These are phyloP conservation scores for Clitoria ternatea DNA, from an alignment of 306 rosid genomes.

Conservation along the genomic window DNA sequence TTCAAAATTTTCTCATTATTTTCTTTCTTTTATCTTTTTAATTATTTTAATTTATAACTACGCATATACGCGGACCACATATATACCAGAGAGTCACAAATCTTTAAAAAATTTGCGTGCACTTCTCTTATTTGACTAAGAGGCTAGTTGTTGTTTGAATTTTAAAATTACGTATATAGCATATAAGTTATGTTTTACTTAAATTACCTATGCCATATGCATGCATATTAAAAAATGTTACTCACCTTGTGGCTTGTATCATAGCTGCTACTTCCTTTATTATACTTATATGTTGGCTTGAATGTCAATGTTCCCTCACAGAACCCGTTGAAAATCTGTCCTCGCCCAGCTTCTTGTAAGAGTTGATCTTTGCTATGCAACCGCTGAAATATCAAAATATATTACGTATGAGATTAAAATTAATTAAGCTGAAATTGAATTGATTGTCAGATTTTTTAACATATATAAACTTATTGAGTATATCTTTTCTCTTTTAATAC, in stretches of 20 bases:
- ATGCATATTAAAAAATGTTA: background rate
- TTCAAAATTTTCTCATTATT: too few relatives aligned
- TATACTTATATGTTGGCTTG: constrained; percentile 79
- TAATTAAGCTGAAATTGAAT: background rate
- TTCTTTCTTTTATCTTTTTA: too few relatives aligned
- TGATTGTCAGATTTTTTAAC: too few relatives aligned
- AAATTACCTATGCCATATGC: too few relatives aligned
- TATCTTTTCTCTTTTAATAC: too few relatives aligned
- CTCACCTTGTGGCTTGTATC: constrained; percentile 72
- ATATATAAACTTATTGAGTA: too few relatives aligned
- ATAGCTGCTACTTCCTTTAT: constrained; percentile 63
- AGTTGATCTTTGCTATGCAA: constrained; percentile 60
- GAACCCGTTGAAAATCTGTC: constrained; percentile 67
- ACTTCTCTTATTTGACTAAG: background rate
- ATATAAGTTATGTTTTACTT: background rate
- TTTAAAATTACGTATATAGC: background rate
- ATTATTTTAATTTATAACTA: background rate
- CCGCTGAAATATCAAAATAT: constrained; percentile 26
- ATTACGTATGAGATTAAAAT: background rate
- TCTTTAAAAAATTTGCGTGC: background rate
- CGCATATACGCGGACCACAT: background rate
- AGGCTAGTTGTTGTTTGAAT: background rate
- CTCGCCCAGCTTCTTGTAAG: constrained; percentile 64
- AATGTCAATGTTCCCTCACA: constrained; percentile 70
- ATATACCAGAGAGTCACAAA: too few relatives aligned